phyloP scores from a whole-genome alignment of 805 yeast species.

The Ogataea paradorogensis region DNA sequence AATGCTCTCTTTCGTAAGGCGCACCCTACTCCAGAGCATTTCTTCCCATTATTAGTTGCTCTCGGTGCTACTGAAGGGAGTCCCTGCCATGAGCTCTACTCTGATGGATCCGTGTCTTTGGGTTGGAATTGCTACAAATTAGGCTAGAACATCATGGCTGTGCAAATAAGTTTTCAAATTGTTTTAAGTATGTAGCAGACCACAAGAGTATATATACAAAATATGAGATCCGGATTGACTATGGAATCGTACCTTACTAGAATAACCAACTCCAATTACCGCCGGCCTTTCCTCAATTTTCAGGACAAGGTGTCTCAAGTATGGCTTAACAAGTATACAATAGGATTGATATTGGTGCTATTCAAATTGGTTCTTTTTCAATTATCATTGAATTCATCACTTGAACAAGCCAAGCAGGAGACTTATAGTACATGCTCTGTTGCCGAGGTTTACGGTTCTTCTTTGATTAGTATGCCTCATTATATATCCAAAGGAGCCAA shows the following conservation, averaged over 20 bases:
- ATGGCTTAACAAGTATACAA: slow-evolving; percentile 63
- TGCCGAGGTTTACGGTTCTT: slow-evolving; percentile 39
- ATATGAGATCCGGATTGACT: neutral
- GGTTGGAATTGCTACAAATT: slow-evolving; percentile 72
- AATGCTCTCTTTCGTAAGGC: slow-evolving; percentile 41
- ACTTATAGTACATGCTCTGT: slow-evolving; percentile 45
- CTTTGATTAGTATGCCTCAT: slow-evolving; percentile 48
- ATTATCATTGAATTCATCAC: slow-evolving; percentile 40
- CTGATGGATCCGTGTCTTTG: slow-evolving; percentile 42
- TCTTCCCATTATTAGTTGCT: slow-evolving; percentile 61
- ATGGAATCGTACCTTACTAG: slow-evolving; percentile 6
- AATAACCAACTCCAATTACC: slow-evolving; percentile 14
- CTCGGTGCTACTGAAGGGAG: slow-evolving; percentile 52
- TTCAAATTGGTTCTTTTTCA: slow-evolving; percentile 61
- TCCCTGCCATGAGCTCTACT: slow-evolving; percentile 44
- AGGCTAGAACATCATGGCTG: slow-evolving; percentile 16
- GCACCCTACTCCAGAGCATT: slow-evolving; percentile 78
- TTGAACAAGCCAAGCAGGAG: slow-evolving; percentile 39
- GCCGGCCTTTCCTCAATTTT: slow-evolving; percentile 43
- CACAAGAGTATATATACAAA: slow-evolving; percentile 2
- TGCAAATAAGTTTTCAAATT: slow-evolving; percentile 6
- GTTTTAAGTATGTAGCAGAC: slow-evolving; percentile 10
- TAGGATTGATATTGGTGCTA: slow-evolving; percentile 52
- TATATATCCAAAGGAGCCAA: slow-evolving; percentile 57
- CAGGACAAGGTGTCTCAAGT: slow-evolving; percentile 58